Evolutionary conservation across 257 asterid species (phyloP).

Genomic region (Lithospermum erythrorhizon): DNA sequence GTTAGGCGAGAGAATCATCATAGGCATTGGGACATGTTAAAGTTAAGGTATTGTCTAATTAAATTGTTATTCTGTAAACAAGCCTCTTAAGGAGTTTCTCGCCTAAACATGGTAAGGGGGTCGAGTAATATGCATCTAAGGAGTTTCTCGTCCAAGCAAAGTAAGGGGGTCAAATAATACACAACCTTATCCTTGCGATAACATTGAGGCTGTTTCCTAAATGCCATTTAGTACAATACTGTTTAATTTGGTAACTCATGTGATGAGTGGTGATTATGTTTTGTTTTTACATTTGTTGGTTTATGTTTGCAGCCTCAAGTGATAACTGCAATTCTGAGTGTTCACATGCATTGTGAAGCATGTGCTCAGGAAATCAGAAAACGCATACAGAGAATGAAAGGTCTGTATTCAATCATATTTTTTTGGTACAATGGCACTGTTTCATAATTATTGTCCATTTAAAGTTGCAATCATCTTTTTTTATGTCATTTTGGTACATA

Average conservation of each 20-base stretch:
- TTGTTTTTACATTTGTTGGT: no score
- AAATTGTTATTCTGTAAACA: no score
- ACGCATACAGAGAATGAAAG: slow-evolving; percentile 72
- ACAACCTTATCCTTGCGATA: no score
- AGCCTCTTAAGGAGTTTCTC: no score
- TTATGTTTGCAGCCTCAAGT: slow-evolving; percentile 30
- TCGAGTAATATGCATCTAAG: no score
- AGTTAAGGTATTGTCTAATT: no score
- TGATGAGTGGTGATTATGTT: neutral
- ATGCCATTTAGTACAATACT: neutral
- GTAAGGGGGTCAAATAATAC: no score
- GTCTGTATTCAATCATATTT: slow-evolving; percentile 13
- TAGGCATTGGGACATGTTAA: no score
- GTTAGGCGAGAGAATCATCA: no score
- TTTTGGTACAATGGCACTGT: neutral
- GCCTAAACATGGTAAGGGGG: no score
- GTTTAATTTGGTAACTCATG: slow-evolving; percentile 7
- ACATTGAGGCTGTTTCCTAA: no score
- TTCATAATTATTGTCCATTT: neutral
- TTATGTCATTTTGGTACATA: neutral
- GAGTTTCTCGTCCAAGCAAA: no score
- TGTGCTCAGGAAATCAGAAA: slow-evolving; percentile 89
- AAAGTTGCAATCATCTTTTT: neutral
- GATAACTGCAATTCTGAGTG: slow-evolving; percentile 61
- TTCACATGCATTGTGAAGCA: slow-evolving; percentile 97